Percentiles rank a stretch among this genome's conserved stretches.
phyloP scores from a whole-genome alignment of 345 rosid genomes.

The Hibiscus tridactylites region DNA sequence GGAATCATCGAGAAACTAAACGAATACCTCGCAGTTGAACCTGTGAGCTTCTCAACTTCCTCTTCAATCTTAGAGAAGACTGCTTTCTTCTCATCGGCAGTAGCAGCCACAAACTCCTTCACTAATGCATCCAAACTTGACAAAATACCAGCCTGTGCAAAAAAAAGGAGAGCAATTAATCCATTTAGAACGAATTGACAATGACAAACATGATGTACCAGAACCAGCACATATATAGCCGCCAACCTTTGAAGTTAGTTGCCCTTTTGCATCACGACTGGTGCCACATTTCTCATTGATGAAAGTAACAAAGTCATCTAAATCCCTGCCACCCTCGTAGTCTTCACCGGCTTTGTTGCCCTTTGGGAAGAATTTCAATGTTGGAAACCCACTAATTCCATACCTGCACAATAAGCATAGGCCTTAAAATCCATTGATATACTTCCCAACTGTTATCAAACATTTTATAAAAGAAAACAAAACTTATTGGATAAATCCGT shows the following conservation, averaged over 20 bases:
- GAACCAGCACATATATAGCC: slow-evolving; percentile 26
- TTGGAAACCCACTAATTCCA: slow-evolving; percentile 94
- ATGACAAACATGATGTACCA: background rate
- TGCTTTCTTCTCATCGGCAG: slow-evolving; percentile 62
- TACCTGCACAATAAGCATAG: slow-evolving; percentile 35
- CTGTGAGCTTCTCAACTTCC: slow-evolving; percentile 69
- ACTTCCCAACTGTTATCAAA: background rate
- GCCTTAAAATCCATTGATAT: background rate
- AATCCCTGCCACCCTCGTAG: slow-evolving; percentile 80
- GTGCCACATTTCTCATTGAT: slow-evolving; percentile 79
- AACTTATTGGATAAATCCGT: background rate
- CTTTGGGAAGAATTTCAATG: slow-evolving; percentile 85
- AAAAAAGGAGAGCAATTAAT: background rate
- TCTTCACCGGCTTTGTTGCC: slow-evolving; percentile 92
- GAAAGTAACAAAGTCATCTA: slow-evolving; percentile 80
- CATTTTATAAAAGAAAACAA: background rate
- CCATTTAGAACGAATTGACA: background rate
- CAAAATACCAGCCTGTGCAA: slow-evolving; percentile 70
- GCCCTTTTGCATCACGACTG: slow-evolving; percentile 80
- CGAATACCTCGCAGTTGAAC: slow-evolving; percentile 51
- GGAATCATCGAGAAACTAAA: background rate
- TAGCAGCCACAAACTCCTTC: slow-evolving; percentile 74
- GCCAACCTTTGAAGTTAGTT: slow-evolving; percentile 64
- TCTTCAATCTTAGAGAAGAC: slow-evolving; percentile 55
- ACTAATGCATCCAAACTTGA: slow-evolving; percentile 69